Evolutionary conservation across 176 grass and related monocot species (phyloP).

Genomic region (Phoenix dactylifera): DNA sequence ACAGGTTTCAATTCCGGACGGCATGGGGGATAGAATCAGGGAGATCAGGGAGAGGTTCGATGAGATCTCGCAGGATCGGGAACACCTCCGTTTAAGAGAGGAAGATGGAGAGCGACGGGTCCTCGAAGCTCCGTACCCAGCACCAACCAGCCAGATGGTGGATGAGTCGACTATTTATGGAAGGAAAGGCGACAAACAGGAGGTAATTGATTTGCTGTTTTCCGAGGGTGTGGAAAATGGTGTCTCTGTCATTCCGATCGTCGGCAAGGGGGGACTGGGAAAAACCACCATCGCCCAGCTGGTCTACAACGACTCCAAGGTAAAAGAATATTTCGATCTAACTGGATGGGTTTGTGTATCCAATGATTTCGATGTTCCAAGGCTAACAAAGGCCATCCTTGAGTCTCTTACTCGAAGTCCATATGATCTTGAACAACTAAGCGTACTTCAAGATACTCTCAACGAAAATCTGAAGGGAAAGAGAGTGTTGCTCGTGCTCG

Average conservation of each 20-base stretch:
- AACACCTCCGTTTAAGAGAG: neutral
- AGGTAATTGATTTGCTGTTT: constrained; percentile 4
- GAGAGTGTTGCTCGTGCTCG: constrained; percentile 33
- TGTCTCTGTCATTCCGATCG: constrained; percentile 24
- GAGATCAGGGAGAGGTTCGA: constrained; percentile 16
- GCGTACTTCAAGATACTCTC: constrained; percentile 1
- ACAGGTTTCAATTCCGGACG: too few relatives aligned
- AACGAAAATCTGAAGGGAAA: neutral
- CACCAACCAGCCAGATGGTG: constrained; percentile 25
- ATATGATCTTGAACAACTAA: constrained; percentile 1
- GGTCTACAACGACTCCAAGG: too few relatives aligned
- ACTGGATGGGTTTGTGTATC: constrained; percentile 36
- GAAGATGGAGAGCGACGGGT: constrained; percentile 19
- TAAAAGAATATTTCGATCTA: too few relatives aligned
- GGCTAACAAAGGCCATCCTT: constrained; percentile 7
- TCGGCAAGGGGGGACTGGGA: constrained; percentile 30
- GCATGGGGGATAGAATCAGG: constrained; percentile 13
- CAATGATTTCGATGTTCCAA: constrained; percentile 27
- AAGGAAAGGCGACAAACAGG: constrained; percentile 23
- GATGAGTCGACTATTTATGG: constrained; percentile 30
- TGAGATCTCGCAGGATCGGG: constrained; percentile 26
- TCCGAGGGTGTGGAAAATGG: neutral
- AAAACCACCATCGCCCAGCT: too few relatives aligned
- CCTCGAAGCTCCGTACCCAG: neutral
- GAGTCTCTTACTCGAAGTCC: constrained; percentile 11